Evolutionary conservation across 140 eudicot species (phyloP), one percentile per base, ranked within the genome.

Genomic region (Senecio squalidus): DNA sequence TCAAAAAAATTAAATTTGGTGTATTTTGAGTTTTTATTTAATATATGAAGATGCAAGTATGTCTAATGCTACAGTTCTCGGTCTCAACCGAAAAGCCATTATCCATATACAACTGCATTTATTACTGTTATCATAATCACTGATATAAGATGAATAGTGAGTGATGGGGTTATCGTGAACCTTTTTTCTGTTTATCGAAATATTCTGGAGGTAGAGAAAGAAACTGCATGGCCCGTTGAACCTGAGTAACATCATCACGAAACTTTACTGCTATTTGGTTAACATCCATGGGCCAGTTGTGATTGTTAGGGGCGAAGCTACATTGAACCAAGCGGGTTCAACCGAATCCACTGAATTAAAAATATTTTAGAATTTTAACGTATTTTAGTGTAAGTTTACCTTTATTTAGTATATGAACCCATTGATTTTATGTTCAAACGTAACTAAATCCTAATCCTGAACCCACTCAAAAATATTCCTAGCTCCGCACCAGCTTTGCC

Each of bases 251-350:
- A 56, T 86, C 88, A 9, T 86, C 30, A 27, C 80, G 70, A 63
- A 78, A 90, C 36, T 69, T 78, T 58, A 74, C 71, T 17, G 97
- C 95, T 14, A 90, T 83, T 64, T 78, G 88, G 64, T 74, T 70
- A 14, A 78, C 60, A 60, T 73, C 74, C 95, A 86, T 75, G 1
- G 91, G 94, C 13, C 95, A 90, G 8, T 67, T 30, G 22, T 80
- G 94, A 31, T 80, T 90, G 2, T 81, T 73, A 1, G 90, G 75
- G 94, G 55, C 90, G 94, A 58, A 90, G 69, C 76, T n/a, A n/a
- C n/a, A n/a, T n/a, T n/a, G n/a, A n/a, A n/a, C n/a, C n/a, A n/a
- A n/a, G n/a, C n/a, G n/a, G n/a, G n/a, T n/a, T n/a, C n/a, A n/a
- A n/a, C n/a, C n/a, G n/a, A n/a, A n/a, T n/a, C n/a, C n/a, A n/a